Evolutionary conservation across 495 filamentous ascomycete species (phyloP), one percentile per base, ranked within the genome.

Genomic region (Xylaria cubensis): DNA sequence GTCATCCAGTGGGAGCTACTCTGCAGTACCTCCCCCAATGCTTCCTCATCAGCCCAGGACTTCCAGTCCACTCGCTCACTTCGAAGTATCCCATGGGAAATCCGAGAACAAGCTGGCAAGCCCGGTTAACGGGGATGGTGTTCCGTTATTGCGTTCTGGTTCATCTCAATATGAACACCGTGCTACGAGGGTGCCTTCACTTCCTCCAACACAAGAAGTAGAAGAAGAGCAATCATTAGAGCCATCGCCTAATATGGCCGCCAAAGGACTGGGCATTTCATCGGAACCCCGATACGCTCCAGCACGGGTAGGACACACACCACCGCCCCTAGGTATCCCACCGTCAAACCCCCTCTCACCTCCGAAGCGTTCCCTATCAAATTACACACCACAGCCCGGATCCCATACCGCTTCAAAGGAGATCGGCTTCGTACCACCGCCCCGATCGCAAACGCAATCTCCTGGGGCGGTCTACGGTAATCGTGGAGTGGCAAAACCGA

Each of bases 371-470:
- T 74, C 84, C 64, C 65, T 85, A 70, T 82, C 83, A 73, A 82
- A 81, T 73, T 81, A 90, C 81, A 74, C 80, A 39, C 75, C 82
- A 32, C 79, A 83, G 72, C 75, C 77, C 34, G 74, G 65, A 10
- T 32, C 76, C 9, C 24, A 76, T 70, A 51, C 77, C 69, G 74
- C 78, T 72, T 71, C 77, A 73, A 78, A 81, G 50, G 78, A 80
- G 41, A 72, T 66, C 73, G 81, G 82, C 50, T 79, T 87, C 72
- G 82, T 82, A 29, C 87, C 92, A 21, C 91, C 92, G 10, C 88
- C 88, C 62, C 88, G 94, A 65, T 93, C 95, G 17, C 92, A 94
- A 74, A 97, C 95, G 1, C 93, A 97, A 78, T 97, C 94, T 24
- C 95, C 96, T 8, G 89, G 90, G 42, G 81, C 84, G 9, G 79